These are phyloP conservation scores for Leccinum subrobustum DNA, from an alignment of 1,284 basidiomycete species.

Conservation along the genomic window DNA sequence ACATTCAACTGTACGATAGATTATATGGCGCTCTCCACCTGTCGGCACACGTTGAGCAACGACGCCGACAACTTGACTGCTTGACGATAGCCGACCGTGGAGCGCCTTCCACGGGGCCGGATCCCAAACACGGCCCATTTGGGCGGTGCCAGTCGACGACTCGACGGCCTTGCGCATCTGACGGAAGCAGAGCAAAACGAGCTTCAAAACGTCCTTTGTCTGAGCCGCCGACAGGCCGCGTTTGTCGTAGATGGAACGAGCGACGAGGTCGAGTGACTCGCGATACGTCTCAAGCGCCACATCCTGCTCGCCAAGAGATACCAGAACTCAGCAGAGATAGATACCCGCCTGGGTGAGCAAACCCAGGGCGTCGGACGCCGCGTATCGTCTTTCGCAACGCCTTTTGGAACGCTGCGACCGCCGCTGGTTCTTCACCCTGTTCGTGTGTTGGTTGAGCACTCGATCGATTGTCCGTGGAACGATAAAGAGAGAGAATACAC, in stretches of 20 bases:
- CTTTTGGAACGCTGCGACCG: conserved; percentile 47
- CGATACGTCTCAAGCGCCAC: too few species aligned
- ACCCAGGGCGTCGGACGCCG: too few species aligned
- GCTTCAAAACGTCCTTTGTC: conserved; percentile 79
- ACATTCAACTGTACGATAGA: too few species aligned
- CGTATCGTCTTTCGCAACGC: conserved; percentile 47
- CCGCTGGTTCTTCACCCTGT: conserved; percentile 33
- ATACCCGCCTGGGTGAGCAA: too few species aligned
- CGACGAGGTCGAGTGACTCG: conserved; percentile 43
- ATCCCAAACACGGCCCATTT: conserved; percentile 41
- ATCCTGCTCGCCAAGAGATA: too few species aligned
- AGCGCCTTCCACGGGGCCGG: conserved; percentile 42
- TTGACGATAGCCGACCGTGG: conserved; percentile 36
- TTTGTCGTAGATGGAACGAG: conserved; percentile 50
- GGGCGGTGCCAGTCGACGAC: conserved; percentile 20
- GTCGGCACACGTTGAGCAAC: conserved; percentile 48
- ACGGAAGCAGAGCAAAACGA: conserved; percentile 65
- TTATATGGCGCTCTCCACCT: conserved; percentile 36
- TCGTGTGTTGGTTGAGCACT: neutral
- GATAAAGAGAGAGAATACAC: neutral
- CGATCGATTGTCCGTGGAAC: neutral
- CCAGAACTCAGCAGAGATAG: too few species aligned
- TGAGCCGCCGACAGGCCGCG: conserved; percentile 60
- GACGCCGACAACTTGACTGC: conserved; percentile 42
- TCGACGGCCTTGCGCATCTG: conserved; percentile 49